Evolutionary conservation across 2,329 filamentous ascomycete genomes (phyloP).

Genomic region (Cercospora brassicicola): DNA sequence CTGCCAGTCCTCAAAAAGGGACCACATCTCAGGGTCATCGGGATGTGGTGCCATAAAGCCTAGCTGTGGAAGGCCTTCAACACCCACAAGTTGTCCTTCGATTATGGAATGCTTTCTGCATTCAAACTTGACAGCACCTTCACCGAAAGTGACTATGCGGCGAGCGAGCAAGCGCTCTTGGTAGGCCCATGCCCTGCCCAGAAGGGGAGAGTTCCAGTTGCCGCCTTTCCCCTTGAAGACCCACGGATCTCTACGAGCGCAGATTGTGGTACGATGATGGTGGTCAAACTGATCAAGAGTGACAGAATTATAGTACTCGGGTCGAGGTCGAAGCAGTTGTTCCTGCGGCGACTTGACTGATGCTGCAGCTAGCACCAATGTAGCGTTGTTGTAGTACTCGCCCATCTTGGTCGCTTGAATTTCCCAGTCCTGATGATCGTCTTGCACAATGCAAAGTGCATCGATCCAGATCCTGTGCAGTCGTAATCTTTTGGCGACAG

Average conservation of each 20-base stretch:
- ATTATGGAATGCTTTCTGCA: neutral
- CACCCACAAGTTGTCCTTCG: neutral
- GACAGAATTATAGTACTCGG: neutral
- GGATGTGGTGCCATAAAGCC: neutral
- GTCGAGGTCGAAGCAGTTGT: neutral
- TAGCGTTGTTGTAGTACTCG: slow-evolving; percentile 5
- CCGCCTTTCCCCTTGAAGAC: neutral
- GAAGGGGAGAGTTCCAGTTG: neutral
- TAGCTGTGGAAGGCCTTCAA: neutral
- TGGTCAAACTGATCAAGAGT: neutral
- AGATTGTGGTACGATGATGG: neutral
- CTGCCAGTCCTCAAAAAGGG: neutral
- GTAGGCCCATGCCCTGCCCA: neutral
- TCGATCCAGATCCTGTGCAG: slow-evolving; percentile 10
- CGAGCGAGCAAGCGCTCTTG: neutral
- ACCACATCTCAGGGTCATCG: neutral
- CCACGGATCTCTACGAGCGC: neutral
- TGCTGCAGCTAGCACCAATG: neutral
- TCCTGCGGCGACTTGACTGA: neutral
- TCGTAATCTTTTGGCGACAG: neutral
- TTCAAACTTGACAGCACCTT: neutral
- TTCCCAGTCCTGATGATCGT: slow-evolving; percentile 8
- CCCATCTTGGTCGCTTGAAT: slow-evolving; percentile 1
- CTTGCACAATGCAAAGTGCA: slow-evolving; percentile 16
- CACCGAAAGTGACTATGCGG: neutral